Evolutionary conservation across 2,329 filamentous ascomycete genomes (phyloP).

Genomic region (Didymella exigua): DNA sequence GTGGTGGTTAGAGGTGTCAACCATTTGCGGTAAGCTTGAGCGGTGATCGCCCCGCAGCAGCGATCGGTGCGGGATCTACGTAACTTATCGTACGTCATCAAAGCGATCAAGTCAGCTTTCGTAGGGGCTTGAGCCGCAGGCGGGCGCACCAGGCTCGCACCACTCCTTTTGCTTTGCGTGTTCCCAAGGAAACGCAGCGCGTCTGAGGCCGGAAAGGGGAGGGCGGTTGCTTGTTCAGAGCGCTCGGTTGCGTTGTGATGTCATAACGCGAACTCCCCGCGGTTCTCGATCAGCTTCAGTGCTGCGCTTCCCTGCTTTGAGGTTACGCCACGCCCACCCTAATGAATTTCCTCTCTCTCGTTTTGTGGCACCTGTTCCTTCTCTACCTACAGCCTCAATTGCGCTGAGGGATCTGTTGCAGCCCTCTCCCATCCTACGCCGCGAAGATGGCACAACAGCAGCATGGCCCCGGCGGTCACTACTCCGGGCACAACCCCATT

Average conservation of each 20-base stretch:
- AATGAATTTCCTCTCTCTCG: neutral
- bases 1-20: conserved; percentile 9
- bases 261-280: conserved; percentile 20
- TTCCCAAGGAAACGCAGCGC: neutral
- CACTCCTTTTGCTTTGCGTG: conserved; percentile 4
- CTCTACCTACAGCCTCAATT: conserved; percentile 19
- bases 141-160: conserved; percentile 1
- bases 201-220: neutral
- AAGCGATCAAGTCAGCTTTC: conserved; percentile 16
- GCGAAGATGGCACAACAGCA: conserved; percentile 55
- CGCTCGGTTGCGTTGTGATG: conserved; percentile 15
- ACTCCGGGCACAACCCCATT: conserved; percentile 81
- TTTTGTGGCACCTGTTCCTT: neutral
- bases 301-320: conserved; percentile 16
- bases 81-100: conserved; percentile 28
- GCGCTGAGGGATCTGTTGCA: conserved; percentile 8
- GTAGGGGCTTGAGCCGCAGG: conserved; percentile 10
- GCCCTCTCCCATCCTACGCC: neutral
- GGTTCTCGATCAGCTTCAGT: conserved; percentile 10
- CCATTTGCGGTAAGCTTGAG: conserved; percentile 9
- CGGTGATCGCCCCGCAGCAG: conserved; percentile 13
- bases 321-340: conserved; percentile 6
- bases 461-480: conserved; percentile 66
- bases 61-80: conserved; percentile 15
- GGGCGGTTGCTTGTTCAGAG: conserved; percentile 10